phyloP scores from a whole-genome alignment of 1,139 yeast species.

The Geotrichum klebahnii region DNA sequence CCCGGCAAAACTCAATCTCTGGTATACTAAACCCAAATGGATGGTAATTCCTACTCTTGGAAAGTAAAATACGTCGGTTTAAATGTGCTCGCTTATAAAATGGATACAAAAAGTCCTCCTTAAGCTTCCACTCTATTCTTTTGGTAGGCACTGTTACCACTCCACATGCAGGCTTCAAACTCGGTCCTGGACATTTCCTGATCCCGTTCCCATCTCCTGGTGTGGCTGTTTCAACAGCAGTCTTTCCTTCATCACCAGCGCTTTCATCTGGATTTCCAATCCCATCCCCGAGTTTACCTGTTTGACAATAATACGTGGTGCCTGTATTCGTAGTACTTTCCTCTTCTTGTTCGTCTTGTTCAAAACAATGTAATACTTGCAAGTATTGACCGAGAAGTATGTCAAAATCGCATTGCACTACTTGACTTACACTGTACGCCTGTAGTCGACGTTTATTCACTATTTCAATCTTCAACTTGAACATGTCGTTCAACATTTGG shows the following conservation, averaged over 20 bases:
- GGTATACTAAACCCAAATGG: constrained; percentile 17
- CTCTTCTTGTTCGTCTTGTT: not conserved
- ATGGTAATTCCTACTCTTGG: constrained; percentile 17
- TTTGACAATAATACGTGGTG: not conserved
- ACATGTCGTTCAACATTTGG: not conserved
- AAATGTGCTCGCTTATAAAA: constrained; percentile 12
- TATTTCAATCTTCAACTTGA: not conserved
- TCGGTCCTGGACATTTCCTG: not conserved
- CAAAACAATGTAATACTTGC: not conserved
- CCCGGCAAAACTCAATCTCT: constrained; percentile 10
- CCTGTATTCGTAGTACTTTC: not conserved
- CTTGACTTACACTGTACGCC: not conserved
- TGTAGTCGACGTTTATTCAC: not conserved
- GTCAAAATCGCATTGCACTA: not conserved
- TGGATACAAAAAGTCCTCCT: constrained; percentile 18
- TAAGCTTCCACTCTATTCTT: constrained; percentile 12
- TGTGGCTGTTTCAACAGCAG: not conserved
- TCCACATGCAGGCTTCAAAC: not conserved
- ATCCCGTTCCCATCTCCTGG: not conserved
- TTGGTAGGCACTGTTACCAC: not conserved
- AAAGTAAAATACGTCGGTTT: constrained; percentile 9
- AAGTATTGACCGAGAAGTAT: not conserved
- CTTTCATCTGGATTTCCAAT: not conserved
- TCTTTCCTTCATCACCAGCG: not conserved
- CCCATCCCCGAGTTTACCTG: not conserved